These are phyloP conservation scores for Melampsora occidentalis DNA, from an alignment of 1,284 basidiomycete species.

Conservation along the genomic window DNA sequence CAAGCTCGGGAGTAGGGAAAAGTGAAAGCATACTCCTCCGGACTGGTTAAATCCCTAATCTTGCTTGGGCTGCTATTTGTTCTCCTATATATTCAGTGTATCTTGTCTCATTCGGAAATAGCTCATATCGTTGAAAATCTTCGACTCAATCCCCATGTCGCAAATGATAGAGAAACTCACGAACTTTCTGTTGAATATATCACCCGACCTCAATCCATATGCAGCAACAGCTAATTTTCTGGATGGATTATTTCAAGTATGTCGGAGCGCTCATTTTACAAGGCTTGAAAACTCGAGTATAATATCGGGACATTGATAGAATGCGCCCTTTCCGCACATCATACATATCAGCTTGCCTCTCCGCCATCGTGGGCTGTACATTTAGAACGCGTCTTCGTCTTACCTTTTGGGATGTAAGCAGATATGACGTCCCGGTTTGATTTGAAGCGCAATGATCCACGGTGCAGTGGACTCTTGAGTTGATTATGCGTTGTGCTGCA, in stretches of 20 bases:
- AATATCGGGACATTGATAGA: background rate
- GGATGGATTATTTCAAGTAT: background rate
- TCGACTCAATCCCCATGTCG: background rate
- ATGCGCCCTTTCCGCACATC: background rate
- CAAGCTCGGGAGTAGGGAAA: background rate
- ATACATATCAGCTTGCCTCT: background rate
- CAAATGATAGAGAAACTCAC: background rate
- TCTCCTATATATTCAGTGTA: background rate
- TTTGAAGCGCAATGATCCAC: background rate
- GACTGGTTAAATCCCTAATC: background rate
- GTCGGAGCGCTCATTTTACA: background rate
- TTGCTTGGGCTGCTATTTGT: background rate
- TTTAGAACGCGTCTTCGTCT: background rate
- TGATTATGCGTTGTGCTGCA: background rate
- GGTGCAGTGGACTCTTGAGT: background rate
- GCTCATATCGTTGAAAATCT: background rate
- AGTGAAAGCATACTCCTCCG: background rate
- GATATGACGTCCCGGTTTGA: background rate
- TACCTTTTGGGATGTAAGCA: background rate
- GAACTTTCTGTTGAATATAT: background rate
- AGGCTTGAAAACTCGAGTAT: background rate
- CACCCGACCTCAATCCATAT: background rate
- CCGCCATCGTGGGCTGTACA: background rate
- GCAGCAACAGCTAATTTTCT: background rate
- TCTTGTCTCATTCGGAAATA: background rate